These are phyloP conservation scores for Erysiphe neolycopersici DNA, from an alignment of 2,329 filamentous ascomycete species.

Conservation along the genomic window DNA sequence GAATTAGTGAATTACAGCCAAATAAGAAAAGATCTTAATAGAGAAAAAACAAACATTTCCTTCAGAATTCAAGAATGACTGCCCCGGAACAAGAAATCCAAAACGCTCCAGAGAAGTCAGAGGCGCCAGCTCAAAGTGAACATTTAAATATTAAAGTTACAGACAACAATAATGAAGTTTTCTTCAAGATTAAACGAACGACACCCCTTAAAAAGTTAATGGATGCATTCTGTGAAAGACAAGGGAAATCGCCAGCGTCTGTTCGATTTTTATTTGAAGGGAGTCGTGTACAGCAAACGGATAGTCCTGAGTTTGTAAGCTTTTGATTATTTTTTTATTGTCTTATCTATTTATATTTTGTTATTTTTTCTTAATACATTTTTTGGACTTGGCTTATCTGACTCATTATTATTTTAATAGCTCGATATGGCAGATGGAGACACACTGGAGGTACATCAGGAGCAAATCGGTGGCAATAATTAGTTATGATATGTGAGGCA, in stretches of 20 bases:
- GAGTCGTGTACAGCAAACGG: constrained; percentile 64
- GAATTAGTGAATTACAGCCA: too few species aligned
- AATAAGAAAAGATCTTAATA: too few species aligned
- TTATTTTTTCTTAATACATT: too few species aligned
- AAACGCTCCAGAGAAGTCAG: constrained; percentile 13
- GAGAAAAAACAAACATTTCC: too few species aligned
- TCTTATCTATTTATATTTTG: too few species aligned
- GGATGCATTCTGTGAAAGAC: constrained; percentile 90
- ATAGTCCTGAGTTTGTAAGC: constrained; percentile 79
- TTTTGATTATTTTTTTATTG: background rate
- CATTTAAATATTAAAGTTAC: constrained; percentile 99
- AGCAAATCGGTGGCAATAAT: constrained; percentile 59
- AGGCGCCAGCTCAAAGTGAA: constrained; percentile 24
- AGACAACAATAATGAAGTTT: constrained; percentile 98
- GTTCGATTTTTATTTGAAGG: constrained; percentile 94
- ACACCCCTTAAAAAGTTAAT: constrained; percentile 95
- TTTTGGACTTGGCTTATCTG: too few species aligned
- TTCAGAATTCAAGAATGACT: constrained; percentile 7
- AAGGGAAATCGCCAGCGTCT: constrained; percentile 61
- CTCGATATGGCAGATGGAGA: constrained; percentile 94
- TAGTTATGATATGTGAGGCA: too few species aligned
- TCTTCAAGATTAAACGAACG: constrained; percentile 98
- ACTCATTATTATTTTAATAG: constrained; percentile 20
- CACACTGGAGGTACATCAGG: constrained; percentile 89
- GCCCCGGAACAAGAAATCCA: constrained; percentile 20